Conservation (phyloP, 192 early-diverging fungal genomes). For the Dissophora globulifera region DNA sequence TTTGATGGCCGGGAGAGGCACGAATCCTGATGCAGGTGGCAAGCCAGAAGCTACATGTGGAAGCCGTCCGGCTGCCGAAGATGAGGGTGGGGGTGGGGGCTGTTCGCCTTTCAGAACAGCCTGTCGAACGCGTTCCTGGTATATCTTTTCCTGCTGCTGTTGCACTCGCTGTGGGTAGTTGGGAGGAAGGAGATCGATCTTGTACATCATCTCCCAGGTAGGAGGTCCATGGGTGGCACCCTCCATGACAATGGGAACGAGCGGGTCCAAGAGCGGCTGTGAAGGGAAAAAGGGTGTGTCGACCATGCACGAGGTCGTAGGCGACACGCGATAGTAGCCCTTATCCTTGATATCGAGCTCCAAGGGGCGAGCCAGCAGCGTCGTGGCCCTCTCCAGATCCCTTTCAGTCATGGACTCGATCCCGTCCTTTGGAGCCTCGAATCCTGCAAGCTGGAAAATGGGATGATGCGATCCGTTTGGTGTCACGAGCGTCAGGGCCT, state of each 20-base stretch:
- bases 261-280: conserved; percentile 43
- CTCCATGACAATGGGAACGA: conserved; percentile 43
- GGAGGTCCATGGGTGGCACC: conserved; percentile 38
- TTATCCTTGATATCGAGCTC: conserved; percentile 48
- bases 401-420: conserved; percentile 33
- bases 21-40: conserved; percentile 21
- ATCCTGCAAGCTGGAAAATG: conserved; percentile 43
- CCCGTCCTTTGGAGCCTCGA: conserved; percentile 13
- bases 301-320: conserved; percentile 48
- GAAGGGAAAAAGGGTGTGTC: conserved; percentile 50
- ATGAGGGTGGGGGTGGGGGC: conserved; percentile 24
- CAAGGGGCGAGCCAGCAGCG: conserved; percentile 41
- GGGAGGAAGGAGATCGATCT: conserved; percentile 44
- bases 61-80: too few species aligned
- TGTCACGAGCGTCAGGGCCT: conserved; percentile 45
- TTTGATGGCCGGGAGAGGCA: conserved; percentile 46
- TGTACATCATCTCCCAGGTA: conserved; percentile 53
- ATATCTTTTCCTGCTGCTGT: conserved; percentile 49
- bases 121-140: conserved; percentile 47
- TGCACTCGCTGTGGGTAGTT: conserved; percentile 51
- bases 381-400: conserved; percentile 38
- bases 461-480: conserved; percentile 43
- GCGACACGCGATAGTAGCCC: conserved; percentile 45
- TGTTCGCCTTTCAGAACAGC: conserved; percentile 29
- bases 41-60: conserved; percentile 21